These are phyloP conservation scores for Lasiosphaeriaceae sp. DNA, from an alignment of 495 filamentous ascomycete genomes.

Conservation along the genomic window DNA sequence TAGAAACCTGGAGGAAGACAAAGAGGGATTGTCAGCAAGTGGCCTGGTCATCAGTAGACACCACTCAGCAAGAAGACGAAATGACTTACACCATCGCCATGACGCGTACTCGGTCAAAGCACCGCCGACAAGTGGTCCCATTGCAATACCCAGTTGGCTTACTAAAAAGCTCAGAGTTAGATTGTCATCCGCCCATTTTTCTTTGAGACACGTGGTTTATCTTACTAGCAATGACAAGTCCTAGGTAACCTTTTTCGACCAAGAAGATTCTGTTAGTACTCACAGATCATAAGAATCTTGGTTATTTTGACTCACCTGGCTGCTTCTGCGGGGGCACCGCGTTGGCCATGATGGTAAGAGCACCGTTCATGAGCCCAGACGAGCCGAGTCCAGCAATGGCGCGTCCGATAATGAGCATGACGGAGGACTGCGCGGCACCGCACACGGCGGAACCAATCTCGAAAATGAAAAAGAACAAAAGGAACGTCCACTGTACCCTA, in stretches of 20 bases:
- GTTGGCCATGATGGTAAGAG: slow-evolving; percentile 31
- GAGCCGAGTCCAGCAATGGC: slow-evolving; percentile 53
- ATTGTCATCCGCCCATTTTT: no score
- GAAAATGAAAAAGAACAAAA: no score
- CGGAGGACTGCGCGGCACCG: slow-evolving; percentile 30
- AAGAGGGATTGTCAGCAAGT: not conserved
- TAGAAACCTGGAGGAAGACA: slow-evolving; percentile 54
- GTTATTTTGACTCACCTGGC: no score
- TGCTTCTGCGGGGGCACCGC: slow-evolving; percentile 31
- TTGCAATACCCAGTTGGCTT: slow-evolving; percentile 63
- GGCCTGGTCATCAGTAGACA: not conserved
- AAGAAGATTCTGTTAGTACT: no score
- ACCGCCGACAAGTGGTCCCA: slow-evolving; percentile 60
- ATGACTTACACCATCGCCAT: slow-evolving; percentile 52
- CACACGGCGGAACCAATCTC: no score
- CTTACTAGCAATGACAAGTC: slow-evolving; percentile 51
- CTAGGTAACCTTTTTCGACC: no score
- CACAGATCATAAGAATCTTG: no score
- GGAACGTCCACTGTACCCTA: no score
- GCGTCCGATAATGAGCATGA: slow-evolving; percentile 50
- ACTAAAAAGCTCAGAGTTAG: no score
- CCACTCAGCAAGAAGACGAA: not conserved
- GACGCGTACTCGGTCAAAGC: slow-evolving; percentile 43
- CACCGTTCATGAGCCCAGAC: slow-evolving; percentile 35
- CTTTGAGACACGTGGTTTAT: no score